phyloP scores from a whole-genome alignment of 345 rosid genomes.

The Pelargonium nanum region DNA sequence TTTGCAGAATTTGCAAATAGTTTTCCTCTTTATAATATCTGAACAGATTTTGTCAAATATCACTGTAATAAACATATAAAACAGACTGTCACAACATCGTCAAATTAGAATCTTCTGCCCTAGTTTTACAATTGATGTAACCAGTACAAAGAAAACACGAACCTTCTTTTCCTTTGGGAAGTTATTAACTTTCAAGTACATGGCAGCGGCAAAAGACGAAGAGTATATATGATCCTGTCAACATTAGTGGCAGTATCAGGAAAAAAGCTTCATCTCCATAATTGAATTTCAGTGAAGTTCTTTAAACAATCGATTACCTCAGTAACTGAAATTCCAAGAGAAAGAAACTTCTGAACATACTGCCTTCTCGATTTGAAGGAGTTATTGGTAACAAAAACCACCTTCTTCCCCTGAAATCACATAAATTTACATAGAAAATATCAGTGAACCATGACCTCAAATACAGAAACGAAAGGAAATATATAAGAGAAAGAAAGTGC shows the following conservation, averaged over 20 bases:
- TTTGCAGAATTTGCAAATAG: too few relatives aligned
- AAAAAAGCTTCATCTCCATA: neutral
- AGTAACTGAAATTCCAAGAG: conserved; percentile 62
- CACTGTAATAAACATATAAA: neutral
- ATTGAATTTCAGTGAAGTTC: neutral
- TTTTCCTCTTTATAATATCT: neutral
- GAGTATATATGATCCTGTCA: conserved; percentile 81
- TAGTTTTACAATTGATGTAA: neutral
- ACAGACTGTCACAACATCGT: too few relatives aligned
- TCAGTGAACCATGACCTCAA: neutral
- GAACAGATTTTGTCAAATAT: neutral
- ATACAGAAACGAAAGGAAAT: neutral
- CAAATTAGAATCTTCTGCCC: too few relatives aligned
- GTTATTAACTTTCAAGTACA: conserved; percentile 67
- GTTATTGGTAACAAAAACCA: conserved; percentile 81
- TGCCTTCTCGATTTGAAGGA: conserved; percentile 70
- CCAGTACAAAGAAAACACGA: neutral
- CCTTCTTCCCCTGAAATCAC: conserved; percentile 55
- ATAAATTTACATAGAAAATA: neutral
- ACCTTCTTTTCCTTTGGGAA: conserved; percentile 81
- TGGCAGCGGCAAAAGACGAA: conserved; percentile 86
- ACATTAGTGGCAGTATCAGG: neutral
- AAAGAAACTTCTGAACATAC: conserved; percentile 51
- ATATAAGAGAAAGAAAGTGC: conserved; percentile 9
- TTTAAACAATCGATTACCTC: conserved; percentile 32